phyloP scores from a whole-genome alignment of 2,329 filamentous ascomycete species.

The Tolypocladium ophioglossoides region DNA sequence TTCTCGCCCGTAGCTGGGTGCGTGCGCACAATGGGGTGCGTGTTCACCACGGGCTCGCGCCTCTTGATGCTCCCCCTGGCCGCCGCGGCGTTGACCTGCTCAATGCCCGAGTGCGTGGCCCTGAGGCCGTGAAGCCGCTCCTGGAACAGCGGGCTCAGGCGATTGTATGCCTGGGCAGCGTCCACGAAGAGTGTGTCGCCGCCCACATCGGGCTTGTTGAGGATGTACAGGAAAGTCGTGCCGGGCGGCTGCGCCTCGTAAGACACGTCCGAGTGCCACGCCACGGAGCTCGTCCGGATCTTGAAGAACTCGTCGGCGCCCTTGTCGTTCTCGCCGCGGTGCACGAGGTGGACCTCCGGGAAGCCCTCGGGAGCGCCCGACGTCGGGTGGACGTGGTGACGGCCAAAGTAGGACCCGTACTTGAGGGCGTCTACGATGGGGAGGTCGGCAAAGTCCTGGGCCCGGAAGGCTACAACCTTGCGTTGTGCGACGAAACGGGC shows the following conservation, averaged over 20 bases:
- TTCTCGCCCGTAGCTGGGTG: slow-evolving; percentile 80
- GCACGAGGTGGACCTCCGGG: slow-evolving; percentile 69
- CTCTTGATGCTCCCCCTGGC: slow-evolving; percentile 59
- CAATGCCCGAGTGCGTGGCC: slow-evolving; percentile 71
- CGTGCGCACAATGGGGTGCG: slow-evolving; percentile 70
- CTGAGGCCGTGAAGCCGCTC: slow-evolving; percentile 70
- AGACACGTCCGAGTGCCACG: slow-evolving; percentile 83
- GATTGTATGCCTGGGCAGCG: slow-evolving; percentile 68
- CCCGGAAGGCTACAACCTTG: slow-evolving; percentile 69
- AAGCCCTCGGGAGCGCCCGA: slow-evolving; percentile 63
- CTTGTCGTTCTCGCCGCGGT: slow-evolving; percentile 46
- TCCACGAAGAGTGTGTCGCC: slow-evolving; percentile 81
- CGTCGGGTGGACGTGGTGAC: slow-evolving; percentile 73
- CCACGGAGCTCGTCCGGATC: slow-evolving; percentile 66
- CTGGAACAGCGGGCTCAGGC: slow-evolving; percentile 69
- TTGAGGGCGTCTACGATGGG: slow-evolving; percentile 60
- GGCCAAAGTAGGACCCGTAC: slow-evolving; percentile 66
- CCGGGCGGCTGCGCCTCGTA: slow-evolving; percentile 85
- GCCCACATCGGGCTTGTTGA: slow-evolving; percentile 71
- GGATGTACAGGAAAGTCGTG: slow-evolving; percentile 78
- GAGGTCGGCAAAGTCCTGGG: slow-evolving; percentile 62
- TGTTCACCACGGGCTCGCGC: slow-evolving; percentile 62
- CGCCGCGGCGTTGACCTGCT: slow-evolving; percentile 65
- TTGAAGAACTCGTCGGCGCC: slow-evolving; percentile 49
- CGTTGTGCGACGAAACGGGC: slow-evolving; percentile 65